Base-by-base conservation (phyloP, 1,139 yeast genomes). In the Lodderomyces pseudojiufengensis region DNA sequence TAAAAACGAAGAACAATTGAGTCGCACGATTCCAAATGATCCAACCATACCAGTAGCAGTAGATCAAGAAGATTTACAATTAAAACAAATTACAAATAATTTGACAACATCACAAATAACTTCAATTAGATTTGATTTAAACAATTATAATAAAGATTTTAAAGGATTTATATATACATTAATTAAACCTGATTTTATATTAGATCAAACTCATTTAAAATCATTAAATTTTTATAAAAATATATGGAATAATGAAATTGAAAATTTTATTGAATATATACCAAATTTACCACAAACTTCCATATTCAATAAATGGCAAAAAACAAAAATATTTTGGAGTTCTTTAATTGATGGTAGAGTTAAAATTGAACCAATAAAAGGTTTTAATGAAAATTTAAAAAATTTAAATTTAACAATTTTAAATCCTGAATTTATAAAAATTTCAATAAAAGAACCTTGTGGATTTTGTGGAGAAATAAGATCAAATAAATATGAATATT, bases 311-410 rank as follows among this genome's bases (percentile, higher is more conserved):
- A 54, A 74, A 43, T 70, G 73, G 73, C 69, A 59, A 42, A 66
- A 65, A 52, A 70, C 69, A 4, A 68, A 65, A 48, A 69, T 78
- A 29, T 72, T 86, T 43, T 68, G 88, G 73, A 61, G 69, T 36
- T 73, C 81, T 24, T 70, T 90, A 45, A 71, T 84, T 28, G 96
- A 88, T 36, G 95, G 95, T 5, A 73, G 83, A 32, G 88, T 86
- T 6, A 72, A 80, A 10, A 80, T 92, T 28, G 96, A 88, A 57
- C 97, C 98, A 1, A 74, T 90, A 10, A 80, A 88, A 38, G 95
- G 92, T 0, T 73, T 84, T 25, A 87, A 86, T 50, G 95, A 87
- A 54, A 21, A 18, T 15, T 26, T 26, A 5, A 13, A 11, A 14
- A 7, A 16, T 9, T 11, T 28, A n/a, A 33, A 18, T 18, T 23